phyloP scores from a whole-genome alignment of 768 basidiomycete genomes.

The Nidula microcarpa region DNA sequence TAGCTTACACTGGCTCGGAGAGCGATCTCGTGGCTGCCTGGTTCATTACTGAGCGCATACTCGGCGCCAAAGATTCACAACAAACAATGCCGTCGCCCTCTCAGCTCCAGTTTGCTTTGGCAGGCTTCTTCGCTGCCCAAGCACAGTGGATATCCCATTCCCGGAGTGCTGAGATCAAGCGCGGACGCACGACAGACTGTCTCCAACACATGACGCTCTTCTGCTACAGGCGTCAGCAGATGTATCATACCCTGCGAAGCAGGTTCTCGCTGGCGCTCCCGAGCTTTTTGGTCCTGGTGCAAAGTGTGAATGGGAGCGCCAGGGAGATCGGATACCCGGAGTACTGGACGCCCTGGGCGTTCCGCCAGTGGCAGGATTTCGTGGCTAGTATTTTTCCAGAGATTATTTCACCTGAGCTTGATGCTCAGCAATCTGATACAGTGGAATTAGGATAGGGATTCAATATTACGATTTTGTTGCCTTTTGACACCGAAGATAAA shows the following conservation, averaged over 20 bases:
- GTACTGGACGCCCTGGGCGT: background rate
- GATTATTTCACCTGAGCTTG: too few species aligned
- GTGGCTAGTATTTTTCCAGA: background rate
- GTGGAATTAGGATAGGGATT: too few species aligned
- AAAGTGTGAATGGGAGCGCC: background rate
- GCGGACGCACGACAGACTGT: background rate
- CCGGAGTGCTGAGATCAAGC: background rate
- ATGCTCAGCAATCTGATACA: too few species aligned
- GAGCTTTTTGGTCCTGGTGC: background rate
- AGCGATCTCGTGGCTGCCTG: too few species aligned
- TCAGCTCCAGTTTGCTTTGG: background rate
- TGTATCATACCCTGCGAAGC: background rate
- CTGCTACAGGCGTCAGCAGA: background rate
- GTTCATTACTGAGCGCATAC: too few species aligned
- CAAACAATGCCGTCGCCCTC: too few species aligned
- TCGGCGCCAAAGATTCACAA: too few species aligned
- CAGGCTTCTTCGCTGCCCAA: background rate
- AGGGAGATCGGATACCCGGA: background rate
- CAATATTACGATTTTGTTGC: too few species aligned
- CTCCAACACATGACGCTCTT: background rate
- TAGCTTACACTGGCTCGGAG: too few species aligned
- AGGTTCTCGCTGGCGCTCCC: background rate
- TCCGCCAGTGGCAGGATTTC: background rate
- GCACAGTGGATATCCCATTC: background rate
- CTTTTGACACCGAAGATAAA: too few species aligned